Evolutionary conservation across 202 grass and related monocot genomes (phyloP).

Genomic region (Miscanthus sacchariflorus): DNA sequence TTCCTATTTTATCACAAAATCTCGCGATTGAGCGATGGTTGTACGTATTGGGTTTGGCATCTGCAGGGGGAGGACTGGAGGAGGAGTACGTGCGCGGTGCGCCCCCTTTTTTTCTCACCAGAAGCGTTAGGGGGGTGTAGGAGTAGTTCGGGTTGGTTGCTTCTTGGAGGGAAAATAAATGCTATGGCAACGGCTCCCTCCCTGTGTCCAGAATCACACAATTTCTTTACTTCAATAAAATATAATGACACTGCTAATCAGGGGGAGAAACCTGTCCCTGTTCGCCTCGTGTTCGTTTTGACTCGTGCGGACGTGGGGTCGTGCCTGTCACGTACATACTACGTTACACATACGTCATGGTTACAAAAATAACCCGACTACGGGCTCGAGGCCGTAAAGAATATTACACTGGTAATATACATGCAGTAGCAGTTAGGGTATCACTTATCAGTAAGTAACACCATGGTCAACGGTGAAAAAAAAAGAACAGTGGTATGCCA

Average conservation of each 20-base stretch:
- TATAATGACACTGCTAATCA: background rate
- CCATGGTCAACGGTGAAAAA: background rate
- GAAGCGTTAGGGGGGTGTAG: slow-evolving; percentile 65
- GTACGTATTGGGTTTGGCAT: slow-evolving; percentile 41
- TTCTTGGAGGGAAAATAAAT: slow-evolving; percentile 57
- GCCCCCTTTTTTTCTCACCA: slow-evolving; percentile 74
- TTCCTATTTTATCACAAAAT: slow-evolving; percentile 8
- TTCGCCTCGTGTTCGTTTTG: slow-evolving; percentile 30
- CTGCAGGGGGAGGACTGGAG: background rate
- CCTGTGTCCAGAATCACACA: slow-evolving; percentile 28
- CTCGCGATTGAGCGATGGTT: slow-evolving; percentile 19
- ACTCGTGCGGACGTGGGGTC: background rate
- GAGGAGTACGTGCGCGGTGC: slow-evolving; percentile 36
- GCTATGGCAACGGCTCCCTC: slow-evolving; percentile 34
- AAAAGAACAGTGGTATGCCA: background rate
- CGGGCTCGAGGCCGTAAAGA: background rate
- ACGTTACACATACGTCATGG: too few relatives aligned
- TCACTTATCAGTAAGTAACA: background rate
- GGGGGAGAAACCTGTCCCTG: background rate
- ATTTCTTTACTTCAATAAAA: background rate
- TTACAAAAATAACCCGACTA: too few relatives aligned
- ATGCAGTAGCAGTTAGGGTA: background rate
- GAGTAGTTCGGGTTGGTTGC: slow-evolving; percentile 79
- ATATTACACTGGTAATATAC: background rate
- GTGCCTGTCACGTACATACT: background rate